These are phyloP conservation scores for Chlorella sp. DNA, from an alignment of 139 green algal genomes.

Conservation along the genomic window DNA sequence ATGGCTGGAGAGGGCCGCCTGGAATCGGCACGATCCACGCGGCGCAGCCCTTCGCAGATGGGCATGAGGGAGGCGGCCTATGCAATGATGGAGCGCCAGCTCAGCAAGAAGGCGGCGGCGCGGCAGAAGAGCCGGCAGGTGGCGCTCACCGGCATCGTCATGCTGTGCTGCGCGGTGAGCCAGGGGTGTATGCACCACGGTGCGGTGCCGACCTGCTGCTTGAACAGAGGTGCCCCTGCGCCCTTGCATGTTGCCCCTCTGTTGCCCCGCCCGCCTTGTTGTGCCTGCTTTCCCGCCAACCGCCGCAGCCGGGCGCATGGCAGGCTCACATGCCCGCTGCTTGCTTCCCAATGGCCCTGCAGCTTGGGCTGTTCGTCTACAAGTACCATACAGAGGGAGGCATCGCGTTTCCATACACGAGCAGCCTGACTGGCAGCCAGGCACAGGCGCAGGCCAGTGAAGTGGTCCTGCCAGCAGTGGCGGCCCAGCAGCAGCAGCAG, in stretches of 20 bases:
- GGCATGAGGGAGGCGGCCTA: background rate
- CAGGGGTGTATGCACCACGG: too few species aligned
- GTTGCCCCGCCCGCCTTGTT: too few species aligned
- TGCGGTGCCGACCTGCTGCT: too few species aligned
- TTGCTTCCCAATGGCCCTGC: background rate
- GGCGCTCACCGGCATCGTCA: conserved; percentile 3
- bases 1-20: background rate
- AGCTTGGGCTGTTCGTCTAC: background rate
- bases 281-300: too few species aligned
- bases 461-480: too few species aligned
- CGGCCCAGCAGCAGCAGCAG: too few species aligned
- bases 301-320: too few species aligned
- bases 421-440: too few species aligned
- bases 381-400: conserved; percentile 1
- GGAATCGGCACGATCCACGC: background rate
- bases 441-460: too few species aligned
- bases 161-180: conserved; percentile 25
- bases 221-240: too few species aligned
- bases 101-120: background rate
- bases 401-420: too few species aligned
- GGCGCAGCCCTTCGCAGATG: conserved; percentile 3
- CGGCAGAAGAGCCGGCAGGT: conserved; percentile 24
- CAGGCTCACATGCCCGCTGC: background rate
- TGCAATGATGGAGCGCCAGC: background rate
- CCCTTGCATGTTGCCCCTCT: too few species aligned